Conservation (phyloP, 163 green algal species). For the Volvox carteri region DNA sequence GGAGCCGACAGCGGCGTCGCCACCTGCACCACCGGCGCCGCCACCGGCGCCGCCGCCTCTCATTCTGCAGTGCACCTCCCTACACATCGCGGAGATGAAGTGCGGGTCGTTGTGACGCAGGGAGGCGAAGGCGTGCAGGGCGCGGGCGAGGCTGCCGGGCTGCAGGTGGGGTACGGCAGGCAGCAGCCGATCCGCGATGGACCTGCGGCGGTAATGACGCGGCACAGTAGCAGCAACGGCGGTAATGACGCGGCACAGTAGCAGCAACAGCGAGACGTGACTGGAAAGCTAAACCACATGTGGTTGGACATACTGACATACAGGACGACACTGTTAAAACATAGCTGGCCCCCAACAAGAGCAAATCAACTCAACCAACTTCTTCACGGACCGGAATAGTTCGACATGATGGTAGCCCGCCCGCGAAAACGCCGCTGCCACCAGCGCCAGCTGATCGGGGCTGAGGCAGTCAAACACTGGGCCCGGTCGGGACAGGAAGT, state of each 20-base stretch:
- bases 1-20: not conserved
- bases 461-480: not conserved
- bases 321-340: no score
- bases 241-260: no score
- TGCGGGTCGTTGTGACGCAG: conserved; percentile 34
- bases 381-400: conserved; percentile 36
- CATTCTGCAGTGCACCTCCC: not conserved
- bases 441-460: not conserved
- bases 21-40: not conserved
- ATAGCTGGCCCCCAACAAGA: no score
- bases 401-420: conserved; percentile 43
- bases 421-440: conserved; percentile 27
- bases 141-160: conserved; percentile 28
- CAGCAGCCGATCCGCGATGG: not conserved
- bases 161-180: not conserved
- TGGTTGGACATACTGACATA: no score
- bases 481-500: not conserved
- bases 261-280: no score
- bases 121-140: conserved; percentile 29
- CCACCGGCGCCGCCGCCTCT: not conserved
- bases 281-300: no score
- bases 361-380: no score
- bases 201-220: conserved; percentile 26
- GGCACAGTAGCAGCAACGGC: no score
- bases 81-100: not conserved